Conservation (phyloP, 768 basidiomycete species). For the Tulasnella sp. region DNA sequence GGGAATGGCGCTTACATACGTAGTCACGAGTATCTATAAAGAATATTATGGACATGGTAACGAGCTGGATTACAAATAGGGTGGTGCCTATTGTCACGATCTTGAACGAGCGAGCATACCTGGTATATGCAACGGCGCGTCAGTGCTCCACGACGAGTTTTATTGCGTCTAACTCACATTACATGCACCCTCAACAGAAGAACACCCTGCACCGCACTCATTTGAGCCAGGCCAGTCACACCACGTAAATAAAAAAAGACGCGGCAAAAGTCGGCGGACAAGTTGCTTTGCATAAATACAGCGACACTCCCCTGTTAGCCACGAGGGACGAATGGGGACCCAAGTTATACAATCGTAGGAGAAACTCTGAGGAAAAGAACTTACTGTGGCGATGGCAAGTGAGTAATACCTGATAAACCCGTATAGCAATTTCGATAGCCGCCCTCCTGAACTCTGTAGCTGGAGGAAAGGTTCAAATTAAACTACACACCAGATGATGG, state of each 20-base stretch:
- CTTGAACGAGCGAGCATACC: neutral
- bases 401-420: conserved; percentile 5
- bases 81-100: neutral
- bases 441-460: neutral
- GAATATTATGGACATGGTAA: too few relatives aligned
- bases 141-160: too few relatives aligned
- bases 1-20: too few relatives aligned
- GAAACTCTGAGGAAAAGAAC: too few relatives aligned
- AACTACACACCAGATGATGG: neutral
- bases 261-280: neutral
- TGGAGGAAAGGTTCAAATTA: neutral
- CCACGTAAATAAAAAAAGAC: neutral
- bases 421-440: conserved; percentile 23
- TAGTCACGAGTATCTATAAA: too few relatives aligned
- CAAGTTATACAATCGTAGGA: too few relatives aligned
- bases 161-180: neutral
- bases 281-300: neutral
- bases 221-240: neutral
- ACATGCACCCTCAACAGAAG: neutral
- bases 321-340: too few relatives aligned
- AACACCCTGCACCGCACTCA: neutral
- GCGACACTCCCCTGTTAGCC: neutral
- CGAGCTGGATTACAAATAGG: neutral
- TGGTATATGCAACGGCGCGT: too few relatives aligned
- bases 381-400: neutral